Percentiles rank a stretch among this genome's conserved stretches.
These are phyloP conservation scores for Daldinia vernicosa DNA, from an alignment of 495 filamentous ascomycete genomes.

Conservation along the genomic window DNA sequence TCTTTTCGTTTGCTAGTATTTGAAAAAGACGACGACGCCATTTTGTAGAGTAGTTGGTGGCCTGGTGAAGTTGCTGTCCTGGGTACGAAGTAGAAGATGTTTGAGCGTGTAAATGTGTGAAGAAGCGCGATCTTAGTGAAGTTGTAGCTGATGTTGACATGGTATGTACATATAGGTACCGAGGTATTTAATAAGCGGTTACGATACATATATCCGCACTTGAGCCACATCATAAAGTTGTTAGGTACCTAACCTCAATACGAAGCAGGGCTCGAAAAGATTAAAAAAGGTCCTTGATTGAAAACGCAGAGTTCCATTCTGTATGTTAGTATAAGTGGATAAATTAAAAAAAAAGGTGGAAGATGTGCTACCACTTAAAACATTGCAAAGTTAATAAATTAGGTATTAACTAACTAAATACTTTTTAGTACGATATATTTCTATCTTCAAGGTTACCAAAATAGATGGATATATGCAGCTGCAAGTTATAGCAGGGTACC, in stretches of 20 bases:
- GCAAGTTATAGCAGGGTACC: neutral
- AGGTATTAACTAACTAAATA: too few relatives aligned
- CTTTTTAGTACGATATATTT: neutral
- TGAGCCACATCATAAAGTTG: neutral
- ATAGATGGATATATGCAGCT: neutral
- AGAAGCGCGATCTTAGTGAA: neutral
- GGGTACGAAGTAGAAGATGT: slow-evolving; percentile 6
- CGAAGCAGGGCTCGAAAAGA: too few relatives aligned
- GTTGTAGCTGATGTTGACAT: neutral
- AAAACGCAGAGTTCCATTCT: neutral
- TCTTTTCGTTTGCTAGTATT: slow-evolving; percentile 40
- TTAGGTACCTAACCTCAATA: neutral
- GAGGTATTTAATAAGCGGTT: neutral
- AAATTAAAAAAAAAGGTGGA: neutral
- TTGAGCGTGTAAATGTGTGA: neutral
- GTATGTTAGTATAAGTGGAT: neutral
- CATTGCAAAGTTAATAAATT: too few relatives aligned
- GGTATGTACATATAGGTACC: neutral
- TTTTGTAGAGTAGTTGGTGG: slow-evolving; percentile 4
- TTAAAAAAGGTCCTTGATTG: too few relatives aligned
- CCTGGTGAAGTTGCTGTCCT: neutral
- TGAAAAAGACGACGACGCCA: slow-evolving; percentile 15
- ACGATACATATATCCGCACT: neutral
- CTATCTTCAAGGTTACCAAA: neutral
- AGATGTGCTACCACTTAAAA: neutral